Base-by-base conservation (phyloP, 257 asterid genomes). In the Solanum piurae region DNA sequence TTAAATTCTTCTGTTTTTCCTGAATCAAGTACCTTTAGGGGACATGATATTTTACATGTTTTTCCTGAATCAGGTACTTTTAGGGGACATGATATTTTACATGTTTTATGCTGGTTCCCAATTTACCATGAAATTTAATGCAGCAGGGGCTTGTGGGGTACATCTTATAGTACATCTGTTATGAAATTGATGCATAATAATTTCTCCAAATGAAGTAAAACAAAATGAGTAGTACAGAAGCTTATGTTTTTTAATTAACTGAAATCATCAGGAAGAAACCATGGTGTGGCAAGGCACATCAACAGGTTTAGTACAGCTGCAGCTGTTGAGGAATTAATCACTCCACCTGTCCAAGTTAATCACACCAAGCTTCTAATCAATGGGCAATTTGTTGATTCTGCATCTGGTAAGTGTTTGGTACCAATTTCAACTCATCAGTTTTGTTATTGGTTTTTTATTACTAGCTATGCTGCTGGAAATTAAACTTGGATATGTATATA, bases 331-430 rank as follows among this genome's bases (percentile, higher is more conserved):
- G 93, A 94, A 77, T 90, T 92, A 58, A 71, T 93, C 40, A 88
- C 87, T 69, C 98, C 96, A 13, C 83, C 93, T n/a, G 93, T 95
- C 84, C 88, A 87, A 77, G 84, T 94, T 86, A 88, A 91, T 74
- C 86, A 91, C 91, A 93, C 98, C 85, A 90, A 94, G 91, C 98
- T 94, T 86, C 90, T 95, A 12, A 95, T 95, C 89, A 93, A 95
- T 90, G 98, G 97, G 6, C 88, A 90, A 44, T 94, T 95, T 88
- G 95, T 95, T 72, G 98, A 95, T 86, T 93, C 98, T 25, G 97
- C 95, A 8, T 95, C 98, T 60, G 98, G 98, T 95, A 88, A 88
- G 55, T 52, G n/a, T 11, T 85, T 74, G 27, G 12, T 73, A 64
- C 55, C 33, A 69, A 55, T 27, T 64, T 25, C 40, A 44, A 40